Base-by-base conservation (phyloP, 352 stramenopile species). In the Aphanomyces euteiches region DNA sequence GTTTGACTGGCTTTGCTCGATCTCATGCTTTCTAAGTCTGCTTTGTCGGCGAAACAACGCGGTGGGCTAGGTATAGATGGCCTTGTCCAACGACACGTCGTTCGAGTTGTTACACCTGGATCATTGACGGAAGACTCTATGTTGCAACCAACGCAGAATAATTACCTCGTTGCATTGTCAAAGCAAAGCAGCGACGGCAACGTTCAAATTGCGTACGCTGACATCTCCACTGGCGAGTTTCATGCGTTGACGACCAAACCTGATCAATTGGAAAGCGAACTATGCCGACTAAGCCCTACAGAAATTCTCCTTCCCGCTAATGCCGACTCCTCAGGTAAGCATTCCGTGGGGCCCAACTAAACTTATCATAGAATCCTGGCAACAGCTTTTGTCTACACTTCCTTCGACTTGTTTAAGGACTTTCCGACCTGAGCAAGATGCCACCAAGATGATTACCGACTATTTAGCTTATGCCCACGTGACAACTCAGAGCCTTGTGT, bases 181-280 rank as follows among this genome's bases (percentile, higher is more conserved):
- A 47, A 48, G 6, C 39, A 47, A n/a, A 75, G 78, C 28, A 67
- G 70, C 0, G 10, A 28, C 15, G 34, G 13, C 28, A n/a, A 43
- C 7, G 88, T 81, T 79, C 82, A 84, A 1, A 60, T 92, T 21
- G 85, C 85, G 6, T 93, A 84, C 83, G 79, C 85, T 2, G 85
- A 93, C 47, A 64, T 93, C 39, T 93, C 85, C 0, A 93, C 85
- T 3, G 85, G 85, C 5, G 85, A 93, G 67, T 93, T 93, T 60
- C 76, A 90, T 1, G 87, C 80, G 1, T 87, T 84, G 5, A 85
- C 76, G 0, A 76, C 83, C 0, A 83, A 82, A 0, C 76, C 57
- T 4, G 85, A 93, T 6, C 81, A 89, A 39, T 73, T 93, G 3
- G 74, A 73, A 5, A 90, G 78, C 38, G 79, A 82, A 1, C 75